These are phyloP conservation scores for Boeremia exigua DNA, from an alignment of 2,329 filamentous ascomycete species.

Conservation along the genomic window DNA sequence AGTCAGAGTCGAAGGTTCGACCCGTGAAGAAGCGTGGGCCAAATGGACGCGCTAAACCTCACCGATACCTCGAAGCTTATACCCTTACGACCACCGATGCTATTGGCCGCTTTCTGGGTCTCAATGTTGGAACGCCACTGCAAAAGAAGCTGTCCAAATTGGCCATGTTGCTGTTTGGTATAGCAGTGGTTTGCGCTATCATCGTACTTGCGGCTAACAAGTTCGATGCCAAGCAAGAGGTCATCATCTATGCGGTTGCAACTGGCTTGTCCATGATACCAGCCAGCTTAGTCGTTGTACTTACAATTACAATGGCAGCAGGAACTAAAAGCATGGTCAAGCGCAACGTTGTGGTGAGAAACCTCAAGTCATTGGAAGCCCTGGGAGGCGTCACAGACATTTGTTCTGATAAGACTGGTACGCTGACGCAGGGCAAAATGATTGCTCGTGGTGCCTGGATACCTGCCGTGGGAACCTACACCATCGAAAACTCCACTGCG, in stretches of 20 bases:
- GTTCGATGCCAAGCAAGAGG: slow-evolving; percentile 48
- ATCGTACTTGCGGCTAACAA: slow-evolving; percentile 50
- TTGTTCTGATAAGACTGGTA: slow-evolving; percentile 48
- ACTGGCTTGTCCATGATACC: slow-evolving; percentile 50
- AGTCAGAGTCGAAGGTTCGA: slow-evolving; percentile 48
- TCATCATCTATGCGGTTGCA: slow-evolving; percentile 50
- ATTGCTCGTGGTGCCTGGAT: slow-evolving; percentile 49
- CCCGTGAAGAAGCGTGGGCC: slow-evolving; percentile 54
- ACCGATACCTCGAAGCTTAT: slow-evolving; percentile 57
- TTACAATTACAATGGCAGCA: slow-evolving; percentile 50
- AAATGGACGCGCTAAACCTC: slow-evolving; percentile 42
- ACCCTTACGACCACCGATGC: slow-evolving; percentile 55
- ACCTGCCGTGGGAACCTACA: slow-evolving; percentile 46
- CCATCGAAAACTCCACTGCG: slow-evolving; percentile 43
- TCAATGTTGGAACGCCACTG: slow-evolving; percentile 49
- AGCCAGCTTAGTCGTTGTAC: slow-evolving; percentile 45
- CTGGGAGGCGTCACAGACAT: slow-evolving; percentile 47
- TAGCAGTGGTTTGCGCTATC: slow-evolving; percentile 48
- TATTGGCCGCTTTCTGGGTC: slow-evolving; percentile 48
- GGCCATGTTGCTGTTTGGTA: slow-evolving; percentile 43
- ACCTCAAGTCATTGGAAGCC: slow-evolving; percentile 44
- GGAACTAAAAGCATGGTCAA: slow-evolving; percentile 48
- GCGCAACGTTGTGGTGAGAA: slow-evolving; percentile 45
- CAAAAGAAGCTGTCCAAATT: slow-evolving; percentile 47
- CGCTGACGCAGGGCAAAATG: slow-evolving; percentile 51